phyloP scores from a whole-genome alignment of 2,329 filamentous ascomycete genomes.

The Cercospora brassicicola region DNA sequence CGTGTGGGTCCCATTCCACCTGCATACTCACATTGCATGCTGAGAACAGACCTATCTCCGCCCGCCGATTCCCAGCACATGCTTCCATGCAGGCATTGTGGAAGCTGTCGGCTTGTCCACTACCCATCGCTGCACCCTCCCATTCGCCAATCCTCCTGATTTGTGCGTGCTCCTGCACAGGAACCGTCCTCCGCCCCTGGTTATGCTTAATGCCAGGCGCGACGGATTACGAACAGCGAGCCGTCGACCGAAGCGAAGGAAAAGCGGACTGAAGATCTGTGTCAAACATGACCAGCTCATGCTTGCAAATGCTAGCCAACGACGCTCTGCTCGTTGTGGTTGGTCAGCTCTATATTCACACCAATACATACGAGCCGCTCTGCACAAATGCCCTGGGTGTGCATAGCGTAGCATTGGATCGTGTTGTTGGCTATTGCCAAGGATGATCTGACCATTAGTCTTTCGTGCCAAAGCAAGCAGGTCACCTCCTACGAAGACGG shows the following conservation, averaged over 20 bases:
- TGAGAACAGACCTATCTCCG: conserved; percentile 6
- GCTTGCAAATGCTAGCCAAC: not conserved
- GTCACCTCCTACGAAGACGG: not conserved
- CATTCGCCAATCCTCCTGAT: not conserved
- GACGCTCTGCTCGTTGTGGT: not conserved
- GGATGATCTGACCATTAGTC: not conserved
- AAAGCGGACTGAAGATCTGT: not conserved
- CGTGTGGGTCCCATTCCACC: not conserved
- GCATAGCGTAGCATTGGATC: not conserved
- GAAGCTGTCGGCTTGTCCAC: not conserved
- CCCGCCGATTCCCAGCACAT: not conserved
- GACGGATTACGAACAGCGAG: not conserved
- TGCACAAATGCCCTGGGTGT: not conserved
- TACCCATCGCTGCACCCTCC: not conserved
- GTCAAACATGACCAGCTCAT: not conserved
- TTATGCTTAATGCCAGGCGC: conserved; percentile 3
- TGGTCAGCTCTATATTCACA: not conserved
- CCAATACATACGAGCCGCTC: not conserved
- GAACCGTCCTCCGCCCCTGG: not conserved
- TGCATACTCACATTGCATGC: not conserved
- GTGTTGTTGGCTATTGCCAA: conserved; percentile 1
- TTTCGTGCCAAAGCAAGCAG: not conserved
- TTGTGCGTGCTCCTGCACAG: not conserved
- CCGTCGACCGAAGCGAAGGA: not conserved
- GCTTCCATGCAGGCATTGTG: conserved; percentile 5